Base-by-base conservation (phyloP, 2,329 filamentous ascomycete genomes). In the Epichloe sibirici region DNA sequence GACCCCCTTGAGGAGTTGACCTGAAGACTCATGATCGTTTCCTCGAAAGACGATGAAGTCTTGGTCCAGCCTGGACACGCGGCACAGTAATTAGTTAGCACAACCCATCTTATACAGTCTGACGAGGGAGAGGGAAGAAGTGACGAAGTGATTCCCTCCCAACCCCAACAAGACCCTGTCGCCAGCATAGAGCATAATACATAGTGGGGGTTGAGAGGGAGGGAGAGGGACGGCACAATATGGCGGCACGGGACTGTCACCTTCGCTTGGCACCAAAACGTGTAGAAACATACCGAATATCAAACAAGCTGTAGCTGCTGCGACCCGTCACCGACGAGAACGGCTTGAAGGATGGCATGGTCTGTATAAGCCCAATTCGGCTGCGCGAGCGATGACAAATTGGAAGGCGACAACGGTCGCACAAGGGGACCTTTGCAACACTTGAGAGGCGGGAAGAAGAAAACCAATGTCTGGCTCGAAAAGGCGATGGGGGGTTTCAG, bases 11-110 rank as follows among this genome's bases (percentile, higher is more conserved):
- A 93, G 70, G 51, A 87, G 69, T 61, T 88, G 86, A 56, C 85
- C 87, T 44, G 85, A 79, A 46, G 87, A 85, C 64, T 91, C 88
- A 64, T 86, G 76, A 53, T 88, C 83, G 59, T 72, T 77, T 55
- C 88, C 88, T 51, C 87, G 83, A 57, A 93, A 85, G 34, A 91
- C 83, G 54, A 91, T 80, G 53, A 90, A 86, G 61, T 88, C 83
- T 62, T 85, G 84, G 50, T 90, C 85, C 55, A 90, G 77, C 50
- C 87, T 90, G 61, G 28, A 59, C 34, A 38, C 34, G 31, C 21
- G 35, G 45, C 8, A 25, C 31, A 31, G 8, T 4, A 17, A 21
- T 15, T 6, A 39, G 23, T 51, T 52, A 49, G 50, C 46, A 23
- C n/a, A 37, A 31, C 7, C 11, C 7, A 15, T 44, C 13, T 45